These are phyloP conservation scores for Grifola frondosa DNA, from an alignment of 1,284 basidiomycete species.

Conservation along the genomic window DNA sequence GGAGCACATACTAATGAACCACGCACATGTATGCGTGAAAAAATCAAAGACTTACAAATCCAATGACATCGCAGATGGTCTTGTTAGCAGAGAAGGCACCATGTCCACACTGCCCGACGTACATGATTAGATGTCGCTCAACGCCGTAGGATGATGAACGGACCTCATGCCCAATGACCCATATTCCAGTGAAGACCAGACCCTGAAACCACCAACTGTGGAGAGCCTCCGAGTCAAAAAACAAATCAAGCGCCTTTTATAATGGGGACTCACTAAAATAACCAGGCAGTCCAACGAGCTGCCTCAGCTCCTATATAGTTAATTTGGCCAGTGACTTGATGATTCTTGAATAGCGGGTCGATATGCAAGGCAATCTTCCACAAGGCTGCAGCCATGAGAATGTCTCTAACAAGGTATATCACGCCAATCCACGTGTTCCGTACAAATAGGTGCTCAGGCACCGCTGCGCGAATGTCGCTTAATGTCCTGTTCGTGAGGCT, in stretches of 20 bases:
- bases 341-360: constrained; percentile 43
- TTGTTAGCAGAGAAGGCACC: constrained; percentile 1
- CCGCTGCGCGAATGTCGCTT: constrained; percentile 52
- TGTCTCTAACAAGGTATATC: constrained; percentile 39
- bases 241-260: background rate
- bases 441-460: constrained; percentile 43
- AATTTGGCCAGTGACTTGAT: no score
- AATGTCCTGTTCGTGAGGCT: constrained; percentile 39
- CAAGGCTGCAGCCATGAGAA: constrained; percentile 43
- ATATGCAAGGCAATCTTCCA: constrained; percentile 48
- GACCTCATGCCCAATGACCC: constrained; percentile 55
- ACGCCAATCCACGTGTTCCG: constrained; percentile 27
- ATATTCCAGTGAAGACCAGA: constrained; percentile 50
- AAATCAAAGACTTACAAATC: background rate
- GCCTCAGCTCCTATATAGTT: constrained; percentile 40
- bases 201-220: constrained; percentile 63
- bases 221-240: background rate
- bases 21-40: no score
- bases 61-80: background rate
- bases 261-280: constrained; percentile 26
- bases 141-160: background rate
- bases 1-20: no score
- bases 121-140: background rate
- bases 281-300: constrained; percentile 44
- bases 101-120: constrained; percentile 3